A percentile compares a stretch with the other conserved stretches of the same genome.
phyloP scores from a whole-genome alignment of 2,329 filamentous ascomycete species.

The Trichoderma arundinaceum region DNA sequence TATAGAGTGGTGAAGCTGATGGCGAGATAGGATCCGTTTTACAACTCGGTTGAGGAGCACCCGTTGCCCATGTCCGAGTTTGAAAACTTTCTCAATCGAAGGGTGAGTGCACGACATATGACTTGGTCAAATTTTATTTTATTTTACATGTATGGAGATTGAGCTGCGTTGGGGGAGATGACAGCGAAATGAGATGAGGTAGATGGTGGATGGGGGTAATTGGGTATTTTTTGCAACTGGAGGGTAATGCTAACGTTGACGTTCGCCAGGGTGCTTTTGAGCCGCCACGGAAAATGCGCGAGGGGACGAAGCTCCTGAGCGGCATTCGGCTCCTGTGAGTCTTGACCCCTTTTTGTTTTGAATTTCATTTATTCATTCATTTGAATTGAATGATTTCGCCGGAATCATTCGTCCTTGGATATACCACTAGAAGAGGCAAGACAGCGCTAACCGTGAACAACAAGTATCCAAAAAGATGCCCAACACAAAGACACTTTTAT shows the following conservation, averaged over 20 bases:
- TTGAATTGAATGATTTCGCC: background rate
- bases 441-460: conserved; percentile 14
- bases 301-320: conserved; percentile 53
- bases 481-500: conserved; percentile 63
- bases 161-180: background rate
- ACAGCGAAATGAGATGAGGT: background rate
- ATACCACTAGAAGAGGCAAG: background rate
- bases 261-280: conserved; percentile 58
- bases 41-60: conserved; percentile 59
- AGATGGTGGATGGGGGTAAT: background rate
- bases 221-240: background rate
- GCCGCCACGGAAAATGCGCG: conserved; percentile 49
- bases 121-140: background rate
- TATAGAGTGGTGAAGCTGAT: too few species aligned
- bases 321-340: conserved; percentile 63
- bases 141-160: background rate
- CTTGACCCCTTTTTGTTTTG: background rate
- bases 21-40: conserved; percentile 52
- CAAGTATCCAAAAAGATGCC: conserved; percentile 62
- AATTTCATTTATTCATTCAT: background rate
- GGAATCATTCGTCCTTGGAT: background rate
- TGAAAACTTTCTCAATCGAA: conserved; percentile 59
- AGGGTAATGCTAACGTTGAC: conserved; percentile 7
- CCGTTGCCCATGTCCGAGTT: conserved; percentile 60
- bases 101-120: conserved; percentile 46